Base-by-base conservation (phyloP, 1,284 basidiomycete genomes). In the Lignosus rhinocerotis region DNA sequence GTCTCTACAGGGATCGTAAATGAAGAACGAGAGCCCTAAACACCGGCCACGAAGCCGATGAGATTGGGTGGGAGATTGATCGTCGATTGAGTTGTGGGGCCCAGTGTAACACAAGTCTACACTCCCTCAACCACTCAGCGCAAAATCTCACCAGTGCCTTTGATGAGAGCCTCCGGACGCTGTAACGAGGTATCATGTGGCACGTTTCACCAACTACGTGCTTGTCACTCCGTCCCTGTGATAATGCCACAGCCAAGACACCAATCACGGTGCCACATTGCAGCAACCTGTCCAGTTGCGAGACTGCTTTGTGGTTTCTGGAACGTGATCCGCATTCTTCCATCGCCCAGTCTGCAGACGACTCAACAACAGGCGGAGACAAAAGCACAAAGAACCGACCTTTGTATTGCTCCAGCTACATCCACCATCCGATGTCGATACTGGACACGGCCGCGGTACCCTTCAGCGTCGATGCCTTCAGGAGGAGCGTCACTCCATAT, bases 211-310 rank as follows among this genome's bases (percentile, higher is more conserved):
- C 10, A 43, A 30, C 39, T 48, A 38, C 12, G 8, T 19, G 25
- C 33, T 6, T 4, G 12, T 42, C 36, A 52, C 52, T 50, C 51
- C 8, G 53, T 63, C 45, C 55, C 51, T 12, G 56, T 67, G 55
- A 96, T 93, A 11, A 80, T 74, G 17, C 92, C 95, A 68, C 90
- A 92, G 2, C 94, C 94, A 25, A 96, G 77, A 73, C 93, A 95
- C 85, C 88, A 88, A 54, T 88, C 81, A 2, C 76, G 84, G 58
- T 86, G 80, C 76, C 87, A 96, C 6, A 96, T 62, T 0, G 82
- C 87, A 7, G 87, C 87, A 32, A 91, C 82, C 72, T 97, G 95
- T 2, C 94, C 94, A 0, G 84, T 80, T 0, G 93, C 82, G n/a
- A 94, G 85, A 4, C 86, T 88, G 47, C 82, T 81, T 49, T 92